phyloP scores from a whole-genome alignment of 768 basidiomycete species.

The Boletellus ananiceps region DNA sequence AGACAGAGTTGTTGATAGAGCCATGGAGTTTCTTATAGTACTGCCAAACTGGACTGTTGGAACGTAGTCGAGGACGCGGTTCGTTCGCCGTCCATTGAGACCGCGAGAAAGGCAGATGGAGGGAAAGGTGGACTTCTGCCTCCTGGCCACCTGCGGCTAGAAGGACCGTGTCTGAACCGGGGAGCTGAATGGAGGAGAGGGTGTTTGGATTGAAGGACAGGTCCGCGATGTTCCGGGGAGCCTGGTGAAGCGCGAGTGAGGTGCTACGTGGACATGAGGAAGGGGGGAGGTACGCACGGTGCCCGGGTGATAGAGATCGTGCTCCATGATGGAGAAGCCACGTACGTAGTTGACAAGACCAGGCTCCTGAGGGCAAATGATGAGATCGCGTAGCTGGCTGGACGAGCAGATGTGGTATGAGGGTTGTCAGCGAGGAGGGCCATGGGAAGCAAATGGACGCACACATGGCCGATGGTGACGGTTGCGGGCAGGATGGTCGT shows the following conservation, averaged over 20 bases:
- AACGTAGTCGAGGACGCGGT: constrained; percentile 7
- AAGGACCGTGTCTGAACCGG: constrained; percentile 50
- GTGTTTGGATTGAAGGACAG: constrained; percentile 62
- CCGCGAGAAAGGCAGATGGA: constrained; percentile 32
- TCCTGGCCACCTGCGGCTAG: constrained; percentile 75
- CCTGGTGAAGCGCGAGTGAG: constrained; percentile 28
- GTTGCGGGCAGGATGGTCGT: constrained; percentile 38
- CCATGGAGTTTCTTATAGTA: constrained; percentile 50
- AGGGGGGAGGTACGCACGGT: constrained; percentile 35
- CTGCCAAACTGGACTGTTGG: constrained; percentile 42
- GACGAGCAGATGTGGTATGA: constrained; percentile 6
- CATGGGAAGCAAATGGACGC: constrained; percentile 21
- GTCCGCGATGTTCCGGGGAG: constrained; percentile 46
- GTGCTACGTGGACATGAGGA: constrained; percentile 13
- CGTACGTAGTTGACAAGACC: constrained; percentile 65
- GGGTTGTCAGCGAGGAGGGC: not conserved
- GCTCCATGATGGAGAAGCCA: constrained; percentile 51
- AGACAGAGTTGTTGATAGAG: constrained; percentile 81
- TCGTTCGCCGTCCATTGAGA: constrained; percentile 16
- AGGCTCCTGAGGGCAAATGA: constrained; percentile 65
- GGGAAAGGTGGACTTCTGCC: constrained; percentile 64
- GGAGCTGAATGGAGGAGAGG: constrained; percentile 51
- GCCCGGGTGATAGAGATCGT: constrained; percentile 47
- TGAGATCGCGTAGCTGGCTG: constrained; percentile 75
- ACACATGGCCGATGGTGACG: constrained; percentile 64